These are phyloP conservation scores for sunflower (Helianthus annuus) DNA, from an alignment of 129 eudicot species.

Conservation along the genomic window HanXRQr2.0-SUNRISE NC_035443.2:70547965-70548464, in stretches of 20 bases:
- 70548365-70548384: slow-evolving; percentile 94
- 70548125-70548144: not conserved
- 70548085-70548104: slow-evolving; percentile 17
- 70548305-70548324: not conserved
- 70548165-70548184: slow-evolving; percentile 96
- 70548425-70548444: slow-evolving; percentile 57
- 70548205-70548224: slow-evolving; percentile 74
- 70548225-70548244: slow-evolving; percentile 56
- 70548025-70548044: slow-evolving; percentile 87
- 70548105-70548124: not conserved
- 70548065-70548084: slow-evolving; percentile 46
- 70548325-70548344: slow-evolving; percentile 49
- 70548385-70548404: slow-evolving; percentile 73
- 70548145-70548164: slow-evolving; percentile 84
- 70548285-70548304: slow-evolving; percentile 8
- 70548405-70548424: slow-evolving; percentile 76
- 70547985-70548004: slow-evolving; percentile 88
- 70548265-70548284: not conserved
- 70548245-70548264: not conserved
- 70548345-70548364: slow-evolving; percentile 86
- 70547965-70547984: slow-evolving; percentile 85
- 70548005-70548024: slow-evolving; percentile 97
- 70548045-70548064: slow-evolving; percentile 93
- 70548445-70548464: not conserved
- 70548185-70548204: slow-evolving; percentile 82